Evolutionary conservation across 495 filamentous ascomycete species (phyloP), one percentile per base, ranked within the genome.

Genomic region (Penicillium angulare): DNA sequence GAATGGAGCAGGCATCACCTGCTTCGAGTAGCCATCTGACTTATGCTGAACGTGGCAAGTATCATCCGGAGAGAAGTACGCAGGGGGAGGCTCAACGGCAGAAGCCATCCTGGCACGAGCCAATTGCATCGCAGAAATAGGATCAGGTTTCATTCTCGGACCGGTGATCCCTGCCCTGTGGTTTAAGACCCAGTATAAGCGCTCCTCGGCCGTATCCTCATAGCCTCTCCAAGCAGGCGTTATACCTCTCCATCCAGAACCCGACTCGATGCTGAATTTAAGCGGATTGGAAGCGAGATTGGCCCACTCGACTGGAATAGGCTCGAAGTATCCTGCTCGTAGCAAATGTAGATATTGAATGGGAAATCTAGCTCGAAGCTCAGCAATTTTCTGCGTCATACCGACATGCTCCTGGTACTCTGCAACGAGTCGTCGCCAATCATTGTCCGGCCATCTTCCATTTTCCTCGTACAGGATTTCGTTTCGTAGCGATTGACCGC

Each of bases 141-240:
- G 47, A 49, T 75, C 67, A 3, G 68, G 75, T 49, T 77, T 78
- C 63, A 76, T 41, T 33, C 64, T 53, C 41, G 47, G 47, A 20
- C 60, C 60, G 6, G 43, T 31, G 34, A 15, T 34, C 9, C 67
- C 67, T 33, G 59, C 61, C 49, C 72, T 60, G 53, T 78, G 69
- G 53, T 75, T 76, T 41, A 76, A 51, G 2, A 76, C 72, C 75
- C 75, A 78, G 49, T 76, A 78, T 15, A 76, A 52, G 13, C 75
- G 66, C 47, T 78, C 75, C 52, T 78, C 73, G 38, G 75, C 73
- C 3, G 69, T 69, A 47, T 75, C 65, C 55, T 74, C 70, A 41
- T 67, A 78, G 6, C 75, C 75, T 55, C 75, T 61, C 75, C 75
- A 78, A 0, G 63, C 42, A 0, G 75, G 73, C 3, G 75, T 78